Percentiles rank a stretch among this genome's conserved stretches.
Evolutionary conservation across 169 alveolate genomes (phyloP).

Genomic region (Eimeria necatrix): DNA sequence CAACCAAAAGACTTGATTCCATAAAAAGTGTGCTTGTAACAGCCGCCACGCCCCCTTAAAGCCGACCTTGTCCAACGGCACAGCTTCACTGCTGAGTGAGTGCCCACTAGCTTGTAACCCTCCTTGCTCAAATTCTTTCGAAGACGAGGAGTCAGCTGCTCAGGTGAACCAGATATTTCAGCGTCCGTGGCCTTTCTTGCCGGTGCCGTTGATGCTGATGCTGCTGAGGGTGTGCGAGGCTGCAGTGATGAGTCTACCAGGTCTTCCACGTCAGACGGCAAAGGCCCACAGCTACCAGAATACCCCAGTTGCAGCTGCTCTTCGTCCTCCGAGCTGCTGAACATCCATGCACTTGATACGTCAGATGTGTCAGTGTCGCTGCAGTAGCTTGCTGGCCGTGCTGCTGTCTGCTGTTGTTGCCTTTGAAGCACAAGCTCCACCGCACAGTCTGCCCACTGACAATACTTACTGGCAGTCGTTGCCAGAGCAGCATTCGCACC

Average conservation of each 20-base stretch:
- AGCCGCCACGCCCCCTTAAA: constrained; percentile 93
- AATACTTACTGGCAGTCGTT: constrained; percentile 15
- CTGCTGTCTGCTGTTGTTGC: neutral
- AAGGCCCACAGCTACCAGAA: neutral
- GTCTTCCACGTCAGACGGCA: constrained; percentile 2
- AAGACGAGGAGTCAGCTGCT: constrained; percentile 78
- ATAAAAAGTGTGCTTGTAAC: constrained; percentile 94
- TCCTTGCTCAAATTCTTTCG: constrained; percentile 81
- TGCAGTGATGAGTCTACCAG: neutral
- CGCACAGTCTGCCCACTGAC: constrained; percentile 21
- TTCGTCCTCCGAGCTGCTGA: constrained; percentile 31
- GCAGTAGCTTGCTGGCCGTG: constrained; percentile 9
- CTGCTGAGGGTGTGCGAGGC: neutral
- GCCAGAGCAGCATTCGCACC: neutral
- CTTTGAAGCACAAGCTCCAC: constrained; percentile 19
- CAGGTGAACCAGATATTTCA: neutral
- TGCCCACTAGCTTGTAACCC: constrained; percentile 91
- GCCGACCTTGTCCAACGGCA: constrained; percentile 93
- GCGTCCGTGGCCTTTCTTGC: constrained; percentile 14
- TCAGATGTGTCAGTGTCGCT: neutral
- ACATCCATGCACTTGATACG: neutral
- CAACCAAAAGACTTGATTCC: constrained; percentile 94
- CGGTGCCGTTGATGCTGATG: neutral
- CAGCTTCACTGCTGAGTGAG: constrained; percentile 94
- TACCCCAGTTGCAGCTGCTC: neutral